These are phyloP conservation scores for Paulownia fortunei DNA, from an alignment of 257 asterid species.

Conservation along the genomic window DNA sequence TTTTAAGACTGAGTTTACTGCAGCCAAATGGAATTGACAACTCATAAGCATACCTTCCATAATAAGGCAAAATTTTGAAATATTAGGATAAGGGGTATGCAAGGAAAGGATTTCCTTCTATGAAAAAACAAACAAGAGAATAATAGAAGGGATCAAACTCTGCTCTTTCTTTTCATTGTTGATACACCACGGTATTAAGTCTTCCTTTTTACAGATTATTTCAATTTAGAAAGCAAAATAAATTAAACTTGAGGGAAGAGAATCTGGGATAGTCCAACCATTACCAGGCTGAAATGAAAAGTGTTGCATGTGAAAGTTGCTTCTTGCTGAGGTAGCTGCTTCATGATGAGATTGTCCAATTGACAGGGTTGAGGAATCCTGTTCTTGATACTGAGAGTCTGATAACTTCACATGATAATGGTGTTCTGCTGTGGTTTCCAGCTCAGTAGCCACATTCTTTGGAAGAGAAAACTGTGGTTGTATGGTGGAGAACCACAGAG, in stretches of 20 bases:
- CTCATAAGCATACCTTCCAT: background rate
- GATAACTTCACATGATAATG: slow-evolving; percentile 41
- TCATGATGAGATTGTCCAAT: slow-evolving; percentile 49
- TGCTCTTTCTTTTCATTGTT: background rate
- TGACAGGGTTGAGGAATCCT: slow-evolving; percentile 60
- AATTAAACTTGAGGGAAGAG: background rate
- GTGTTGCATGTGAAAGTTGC: slow-evolving; percentile 42
- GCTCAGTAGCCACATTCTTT: slow-evolving; percentile 33
- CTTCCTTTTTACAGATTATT: background rate
- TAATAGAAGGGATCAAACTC: background rate
- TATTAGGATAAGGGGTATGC: too few species aligned
- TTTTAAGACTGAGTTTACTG: background rate
- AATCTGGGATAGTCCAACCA: background rate
- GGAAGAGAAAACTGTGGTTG: slow-evolving; percentile 42
- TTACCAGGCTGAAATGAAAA: slow-evolving; percentile 54
- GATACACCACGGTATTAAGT: background rate
- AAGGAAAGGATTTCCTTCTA: background rate
- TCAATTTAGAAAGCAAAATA: background rate
- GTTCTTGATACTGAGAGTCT: slow-evolving; percentile 51
- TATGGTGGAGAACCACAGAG: slow-evolving; percentile 49
- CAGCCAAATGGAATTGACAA: background rate
- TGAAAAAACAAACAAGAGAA: background rate
- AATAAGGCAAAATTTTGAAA: too few species aligned
- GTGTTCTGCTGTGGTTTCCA: slow-evolving; percentile 30
- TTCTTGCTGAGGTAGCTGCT: slow-evolving; percentile 40